Conservation (phyloP, 2,329 filamentous ascomycete species). For the Blumeria hordei region DNA sequence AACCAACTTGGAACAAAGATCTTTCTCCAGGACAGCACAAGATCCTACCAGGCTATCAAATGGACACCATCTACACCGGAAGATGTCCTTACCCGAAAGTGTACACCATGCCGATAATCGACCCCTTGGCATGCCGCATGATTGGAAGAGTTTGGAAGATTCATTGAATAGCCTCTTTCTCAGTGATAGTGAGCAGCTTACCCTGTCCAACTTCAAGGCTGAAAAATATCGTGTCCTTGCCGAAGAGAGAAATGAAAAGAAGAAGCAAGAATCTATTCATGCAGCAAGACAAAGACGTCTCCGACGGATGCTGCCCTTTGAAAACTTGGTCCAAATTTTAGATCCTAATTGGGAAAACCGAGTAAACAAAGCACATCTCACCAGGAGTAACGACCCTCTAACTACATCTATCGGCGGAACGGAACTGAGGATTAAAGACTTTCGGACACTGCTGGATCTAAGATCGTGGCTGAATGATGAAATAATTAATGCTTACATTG, state of each 20-base stretch:
- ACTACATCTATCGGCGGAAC: slow-evolving; percentile 24
- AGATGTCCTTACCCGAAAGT: not conserved
- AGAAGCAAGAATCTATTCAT: slow-evolving; percentile 5
- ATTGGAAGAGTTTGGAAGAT: not conserved
- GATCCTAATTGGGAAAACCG: slow-evolving; percentile 17
- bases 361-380: slow-evolving; percentile 15
- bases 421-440: slow-evolving; percentile 31
- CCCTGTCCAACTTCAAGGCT: not conserved
- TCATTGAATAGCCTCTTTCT: not conserved
- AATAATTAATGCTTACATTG: slow-evolving; percentile 42
- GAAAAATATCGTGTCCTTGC: not conserved
- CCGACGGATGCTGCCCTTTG: slow-evolving; percentile 8
- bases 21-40: not conserved
- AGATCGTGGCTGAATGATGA: slow-evolving; percentile 54
- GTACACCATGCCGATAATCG: not conserved
- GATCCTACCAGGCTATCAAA: not conserved
- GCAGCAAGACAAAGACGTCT: slow-evolving; percentile 10
- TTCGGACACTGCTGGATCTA: slow-evolving; percentile 32
- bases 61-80: not conserved
- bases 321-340: slow-evolving; percentile 13
- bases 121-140: not conserved
- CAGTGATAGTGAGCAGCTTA: not conserved
- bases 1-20: not conserved
- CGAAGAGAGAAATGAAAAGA: slow-evolving; percentile 4
- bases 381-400: slow-evolving; percentile 14